Evolutionary conservation across 306 rosid genomes (phyloP).

Genomic region (Hylodesmum podocarpum): DNA sequence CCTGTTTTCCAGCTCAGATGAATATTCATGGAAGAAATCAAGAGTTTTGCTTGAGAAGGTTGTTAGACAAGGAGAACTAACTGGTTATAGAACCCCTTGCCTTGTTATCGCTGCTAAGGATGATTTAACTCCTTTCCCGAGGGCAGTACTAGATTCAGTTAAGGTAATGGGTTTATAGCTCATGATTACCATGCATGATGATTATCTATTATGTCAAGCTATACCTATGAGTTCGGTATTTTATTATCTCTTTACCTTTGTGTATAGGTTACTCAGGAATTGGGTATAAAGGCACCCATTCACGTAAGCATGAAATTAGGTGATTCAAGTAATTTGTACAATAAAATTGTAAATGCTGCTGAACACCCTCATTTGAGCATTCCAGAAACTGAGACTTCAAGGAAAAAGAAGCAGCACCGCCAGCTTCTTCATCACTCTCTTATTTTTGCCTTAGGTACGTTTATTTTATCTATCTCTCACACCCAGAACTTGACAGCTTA

Average conservation of each 20-base stretch:
- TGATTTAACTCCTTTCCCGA: slow-evolving; percentile 77
- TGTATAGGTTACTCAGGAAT: slow-evolving; percentile 62
- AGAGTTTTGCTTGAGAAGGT: slow-evolving; percentile 76
- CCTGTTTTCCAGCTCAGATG: slow-evolving; percentile 70
- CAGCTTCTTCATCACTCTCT: slow-evolving; percentile 69
- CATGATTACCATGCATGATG: slow-evolving; percentile 1
- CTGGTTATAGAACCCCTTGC: slow-evolving; percentile 74
- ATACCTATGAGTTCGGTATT: slow-evolving; percentile 1
- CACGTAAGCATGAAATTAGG: slow-evolving; percentile 67
- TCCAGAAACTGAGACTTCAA: slow-evolving; percentile 76
- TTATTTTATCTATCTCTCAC: slow-evolving; percentile 19
- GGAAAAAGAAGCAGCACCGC: slow-evolving; percentile 60
- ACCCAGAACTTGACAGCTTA: slow-evolving; percentile 12
- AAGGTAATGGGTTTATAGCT: slow-evolving; percentile 52
- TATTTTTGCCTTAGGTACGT: slow-evolving; percentile 64
- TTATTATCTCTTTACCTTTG: slow-evolving; percentile 6
- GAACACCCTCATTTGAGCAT: slow-evolving; percentile 77
- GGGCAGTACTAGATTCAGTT: slow-evolving; percentile 68
- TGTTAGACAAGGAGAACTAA: slow-evolving; percentile 79
- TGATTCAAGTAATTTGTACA: slow-evolving; percentile 51
- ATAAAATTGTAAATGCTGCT: slow-evolving; percentile 64
- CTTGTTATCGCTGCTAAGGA: slow-evolving; percentile 82
- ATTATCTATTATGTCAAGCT: neutral
- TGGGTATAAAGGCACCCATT: slow-evolving; percentile 76
- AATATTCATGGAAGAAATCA: slow-evolving; percentile 74